Conservation (phyloP, 768 basidiomycete genomes). For the Exsudoporus frostii region DNA sequence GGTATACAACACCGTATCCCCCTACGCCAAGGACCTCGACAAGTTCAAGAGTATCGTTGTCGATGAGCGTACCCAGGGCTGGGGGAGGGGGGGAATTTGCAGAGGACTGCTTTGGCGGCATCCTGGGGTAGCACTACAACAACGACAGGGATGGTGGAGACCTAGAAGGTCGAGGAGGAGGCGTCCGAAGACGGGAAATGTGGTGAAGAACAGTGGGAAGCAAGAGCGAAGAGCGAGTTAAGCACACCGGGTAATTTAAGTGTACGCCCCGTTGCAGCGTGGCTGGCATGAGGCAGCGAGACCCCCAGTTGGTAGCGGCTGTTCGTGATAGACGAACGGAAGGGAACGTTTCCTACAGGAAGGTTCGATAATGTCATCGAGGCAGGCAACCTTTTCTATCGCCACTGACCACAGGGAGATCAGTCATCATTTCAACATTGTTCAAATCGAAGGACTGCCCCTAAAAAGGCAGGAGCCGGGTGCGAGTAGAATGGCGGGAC, state of each 20-base stretch:
- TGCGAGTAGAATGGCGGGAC: constrained; percentile 4
- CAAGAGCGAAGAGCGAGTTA: constrained; percentile 24
- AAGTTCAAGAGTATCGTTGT: constrained; percentile 77
- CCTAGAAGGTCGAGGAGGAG: constrained; percentile 23
- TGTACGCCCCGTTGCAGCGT: constrained; percentile 33
- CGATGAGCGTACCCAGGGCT: constrained; percentile 74
- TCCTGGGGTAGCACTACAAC: constrained; percentile 21
- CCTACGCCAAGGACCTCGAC: constrained; percentile 87
- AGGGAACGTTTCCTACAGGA: constrained; percentile 28
- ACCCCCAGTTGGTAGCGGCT: constrained; percentile 29
- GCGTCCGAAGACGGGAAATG: constrained; percentile 24
- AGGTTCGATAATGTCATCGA: constrained; percentile 27
- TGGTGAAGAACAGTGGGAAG: constrained; percentile 21
- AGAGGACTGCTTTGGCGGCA: constrained; percentile 33
- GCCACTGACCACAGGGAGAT: constrained; percentile 20
- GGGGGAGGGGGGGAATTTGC: constrained; percentile 46
- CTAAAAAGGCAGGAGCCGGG: constrained; percentile 26
- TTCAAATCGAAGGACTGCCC: constrained; percentile 13
- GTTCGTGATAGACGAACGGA: constrained; percentile 33
- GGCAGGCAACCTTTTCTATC: constrained; percentile 29
- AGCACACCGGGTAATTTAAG: constrained; percentile 31
- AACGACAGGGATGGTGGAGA: constrained; percentile 15
- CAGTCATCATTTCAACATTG: constrained; percentile 35
- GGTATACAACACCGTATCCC: constrained; percentile 94
- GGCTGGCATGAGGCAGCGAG: constrained; percentile 36